Conservation (phyloP, 441 rosid genomes). For the Populus trichocarpa region DNA sequence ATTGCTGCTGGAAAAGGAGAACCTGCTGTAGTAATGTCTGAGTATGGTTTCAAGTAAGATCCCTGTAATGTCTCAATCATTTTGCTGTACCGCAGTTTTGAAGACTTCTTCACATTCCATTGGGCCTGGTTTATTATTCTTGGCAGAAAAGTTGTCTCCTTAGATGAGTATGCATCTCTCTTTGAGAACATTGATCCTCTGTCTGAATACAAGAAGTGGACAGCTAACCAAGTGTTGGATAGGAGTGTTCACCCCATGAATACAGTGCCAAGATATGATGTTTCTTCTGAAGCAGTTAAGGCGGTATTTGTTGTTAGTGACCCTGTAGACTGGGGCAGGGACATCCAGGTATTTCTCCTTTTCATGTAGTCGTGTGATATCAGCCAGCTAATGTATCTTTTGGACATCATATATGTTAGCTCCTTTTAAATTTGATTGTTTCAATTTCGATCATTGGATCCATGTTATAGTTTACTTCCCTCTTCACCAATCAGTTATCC, state of each 20-base stretch:
- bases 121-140: background rate
- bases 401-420: background rate
- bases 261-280: conserved; percentile 16
- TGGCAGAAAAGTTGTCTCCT: conserved; percentile 73
- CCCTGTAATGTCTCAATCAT: conserved; percentile 1
- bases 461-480: background rate
- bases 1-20: conserved; percentile 92
- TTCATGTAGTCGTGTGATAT: background rate
- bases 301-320: conserved; percentile 88
- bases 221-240: conserved; percentile 18
- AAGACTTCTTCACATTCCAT: background rate
- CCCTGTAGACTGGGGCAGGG: conserved; percentile 92
- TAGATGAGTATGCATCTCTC: conserved; percentile 73
- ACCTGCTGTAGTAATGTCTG: conserved; percentile 74
- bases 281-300: conserved; percentile 54
- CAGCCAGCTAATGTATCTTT: background rate
- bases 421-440: background rate
- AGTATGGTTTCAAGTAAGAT: conserved; percentile 72
- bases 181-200: conserved; percentile 81
- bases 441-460: background rate
- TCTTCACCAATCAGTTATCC: background rate
- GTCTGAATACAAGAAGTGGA: conserved; percentile 63
- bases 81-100: conserved; percentile 1
- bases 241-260: conserved; percentile 22
- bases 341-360: conserved; percentile 59